phyloP scores from a whole-genome alignment of 2,329 filamentous ascomycete genomes.

The Aureobasidium sp. region DNA sequence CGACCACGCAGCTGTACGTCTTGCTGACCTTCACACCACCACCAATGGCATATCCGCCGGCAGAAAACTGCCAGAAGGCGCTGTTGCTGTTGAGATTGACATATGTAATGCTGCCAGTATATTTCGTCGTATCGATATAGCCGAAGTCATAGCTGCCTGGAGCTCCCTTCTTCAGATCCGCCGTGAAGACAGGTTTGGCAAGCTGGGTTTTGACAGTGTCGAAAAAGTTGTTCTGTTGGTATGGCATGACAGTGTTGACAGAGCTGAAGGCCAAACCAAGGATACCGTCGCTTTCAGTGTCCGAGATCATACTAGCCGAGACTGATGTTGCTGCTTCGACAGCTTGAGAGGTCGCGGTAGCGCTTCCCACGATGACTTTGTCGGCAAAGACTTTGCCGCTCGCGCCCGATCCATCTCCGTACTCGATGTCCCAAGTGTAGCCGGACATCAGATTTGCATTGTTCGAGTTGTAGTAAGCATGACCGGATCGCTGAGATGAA shows the following conservation, averaged over 20 bases:
- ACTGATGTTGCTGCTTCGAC: slow-evolving; percentile 56
- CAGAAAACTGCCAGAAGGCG: slow-evolving; percentile 55
- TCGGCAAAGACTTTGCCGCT: slow-evolving; percentile 58
- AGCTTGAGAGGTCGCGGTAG: slow-evolving; percentile 52
- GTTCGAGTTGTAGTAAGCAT: slow-evolving; percentile 48
- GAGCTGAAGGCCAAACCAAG: slow-evolving; percentile 51
- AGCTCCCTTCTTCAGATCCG: slow-evolving; percentile 44
- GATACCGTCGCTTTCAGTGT: slow-evolving; percentile 49
- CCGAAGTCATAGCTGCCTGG: slow-evolving; percentile 49
- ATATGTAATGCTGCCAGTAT: slow-evolving; percentile 50
- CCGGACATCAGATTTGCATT: slow-evolving; percentile 39
- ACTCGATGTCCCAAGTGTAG: slow-evolving; percentile 52
- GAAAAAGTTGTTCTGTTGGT: slow-evolving; percentile 47
- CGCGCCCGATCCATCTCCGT: slow-evolving; percentile 58
- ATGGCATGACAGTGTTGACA: slow-evolving; percentile 49
- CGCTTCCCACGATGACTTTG: slow-evolving; percentile 51
- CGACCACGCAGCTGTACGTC: slow-evolving; percentile 50
- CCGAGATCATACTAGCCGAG: slow-evolving; percentile 43
- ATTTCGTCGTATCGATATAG: slow-evolving; percentile 50
- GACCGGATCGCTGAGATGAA: slow-evolving; percentile 41
- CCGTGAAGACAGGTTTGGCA: slow-evolving; percentile 48
- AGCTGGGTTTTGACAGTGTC: slow-evolving; percentile 47
- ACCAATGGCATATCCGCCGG: slow-evolving; percentile 49
- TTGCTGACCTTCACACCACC: slow-evolving; percentile 28
- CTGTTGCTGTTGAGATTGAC: slow-evolving; percentile 46